Evolutionary conservation across 2,329 filamentous ascomycete species (phyloP), one percentile per base, ranked within the genome.

Genomic region (Aspergillus chevalieri): DNA sequence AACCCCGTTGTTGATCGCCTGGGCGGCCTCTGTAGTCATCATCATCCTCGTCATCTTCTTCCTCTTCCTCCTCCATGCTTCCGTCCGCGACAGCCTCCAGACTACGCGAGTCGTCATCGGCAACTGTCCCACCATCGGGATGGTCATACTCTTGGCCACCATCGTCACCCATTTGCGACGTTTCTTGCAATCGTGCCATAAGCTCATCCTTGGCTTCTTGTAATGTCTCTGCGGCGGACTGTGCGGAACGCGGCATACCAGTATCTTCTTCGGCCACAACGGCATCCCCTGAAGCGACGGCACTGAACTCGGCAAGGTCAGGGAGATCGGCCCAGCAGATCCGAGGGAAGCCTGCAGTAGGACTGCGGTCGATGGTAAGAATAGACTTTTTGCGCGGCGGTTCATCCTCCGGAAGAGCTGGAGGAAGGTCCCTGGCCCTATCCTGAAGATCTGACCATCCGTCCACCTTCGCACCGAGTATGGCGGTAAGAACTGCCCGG

Each of bases 1-100:
- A 74, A 10, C 92, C 92, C 15, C 89, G 86, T 63, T 78, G 73
- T 52, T 78, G 74, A 54, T 78, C 75, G 9, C 75, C 72, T 17
- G 74, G 71, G 9, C 74, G 70, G n/a, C 72, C 70, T 44, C 74
- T 72, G 47, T 79, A 78, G 49, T 77, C 71, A 43, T 78, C 76
- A 28, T 78, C 73, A 10, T 75, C 71, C 51, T 78, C 75, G 44
- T 79, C 77, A 12, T 78, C 75, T 4, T 79, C 76, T 39, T 80
- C 77, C 19, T 79, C 76, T 21, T 80, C 76, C 48, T 77, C 75
- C 12, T 73, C 72, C 24, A 72, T 66, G 50, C 70, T 74, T 41
- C 68, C 71, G 19, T 75, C 73, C 1, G 66, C 73, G 46, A 68
- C 66, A 19, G 64, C 69, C 53, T 71, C 73, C 46, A 71, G 65